phyloP scores from a whole-genome alignment of 2,329 filamentous ascomycete genomes.

The Pezicula radicicola region DNA sequence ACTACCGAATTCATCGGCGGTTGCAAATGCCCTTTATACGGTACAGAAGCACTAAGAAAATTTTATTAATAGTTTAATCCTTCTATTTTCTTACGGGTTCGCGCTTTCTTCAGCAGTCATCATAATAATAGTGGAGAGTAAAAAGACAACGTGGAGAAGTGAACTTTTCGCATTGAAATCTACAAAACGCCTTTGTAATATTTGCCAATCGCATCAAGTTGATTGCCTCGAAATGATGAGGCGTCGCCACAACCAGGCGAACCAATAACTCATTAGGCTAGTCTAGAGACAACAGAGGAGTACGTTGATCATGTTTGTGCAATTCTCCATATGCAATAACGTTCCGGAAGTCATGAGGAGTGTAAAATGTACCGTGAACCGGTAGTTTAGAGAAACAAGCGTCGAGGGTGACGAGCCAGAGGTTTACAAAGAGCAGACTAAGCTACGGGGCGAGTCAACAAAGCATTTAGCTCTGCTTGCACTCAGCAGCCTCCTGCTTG shows the following conservation, averaged over 20 bases:
- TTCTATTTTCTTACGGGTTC: no score
- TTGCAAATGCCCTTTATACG: no score
- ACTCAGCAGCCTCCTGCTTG: slow-evolving; percentile 91
- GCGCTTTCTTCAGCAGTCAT: no score
- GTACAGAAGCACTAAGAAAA: no score
- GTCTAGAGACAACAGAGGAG: slow-evolving; percentile 25
- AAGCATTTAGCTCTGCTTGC: slow-evolving; percentile 79
- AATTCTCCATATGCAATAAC: background rate
- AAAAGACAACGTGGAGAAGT: background rate
- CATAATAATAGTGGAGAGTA: no score
- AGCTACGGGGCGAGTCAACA: background rate
- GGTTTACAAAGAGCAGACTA: background rate
- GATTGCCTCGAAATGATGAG: background rate
- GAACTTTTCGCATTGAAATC: background rate
- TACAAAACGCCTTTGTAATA: background rate
- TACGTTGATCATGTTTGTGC: slow-evolving; percentile 11
- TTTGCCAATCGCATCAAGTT: background rate
- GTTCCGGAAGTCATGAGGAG: slow-evolving; percentile 1
- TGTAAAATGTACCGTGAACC: background rate
- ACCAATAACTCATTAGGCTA: slow-evolving; percentile 24
- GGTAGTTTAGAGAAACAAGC: slow-evolving; percentile 1
- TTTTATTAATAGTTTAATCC: no score
- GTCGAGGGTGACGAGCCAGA: slow-evolving; percentile 1
- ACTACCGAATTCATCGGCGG: no score
- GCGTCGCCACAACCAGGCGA: slow-evolving; percentile 1